A percentile compares a stretch with the other conserved stretches of the same genome.
Conservation (phyloP, 1,284 basidiomycete species). For the Ceratobasidium sp. region DNA sequence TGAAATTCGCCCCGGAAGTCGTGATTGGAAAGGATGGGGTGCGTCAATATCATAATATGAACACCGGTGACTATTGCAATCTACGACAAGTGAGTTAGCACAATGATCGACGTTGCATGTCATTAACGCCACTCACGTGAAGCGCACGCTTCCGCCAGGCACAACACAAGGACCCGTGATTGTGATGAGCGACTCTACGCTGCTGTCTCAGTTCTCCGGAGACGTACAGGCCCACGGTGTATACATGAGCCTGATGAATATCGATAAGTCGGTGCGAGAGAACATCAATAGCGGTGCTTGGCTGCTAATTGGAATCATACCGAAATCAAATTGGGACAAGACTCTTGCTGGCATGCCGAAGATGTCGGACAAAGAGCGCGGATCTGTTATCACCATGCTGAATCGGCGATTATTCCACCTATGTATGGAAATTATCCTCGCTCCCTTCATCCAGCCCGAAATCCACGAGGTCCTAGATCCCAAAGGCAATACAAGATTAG, state of each 20-base stretch:
- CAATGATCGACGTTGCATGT: too few species aligned
- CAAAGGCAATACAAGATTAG: neutral
- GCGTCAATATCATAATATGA: neutral
- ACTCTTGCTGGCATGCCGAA: neutral
- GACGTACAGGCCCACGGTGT: neutral
- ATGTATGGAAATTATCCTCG: neutral
- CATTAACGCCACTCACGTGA: neutral
- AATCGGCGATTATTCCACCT: constrained; percentile 14
- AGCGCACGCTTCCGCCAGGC: neutral
- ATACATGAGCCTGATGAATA: constrained; percentile 10
- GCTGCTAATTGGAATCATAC: constrained; percentile 3
- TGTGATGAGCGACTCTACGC: neutral
- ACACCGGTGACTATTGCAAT: constrained; percentile 5
- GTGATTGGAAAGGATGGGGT: neutral
- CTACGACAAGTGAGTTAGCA: neutral
- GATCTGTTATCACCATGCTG: neutral
- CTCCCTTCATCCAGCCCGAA: neutral
- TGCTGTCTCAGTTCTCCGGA: neutral
- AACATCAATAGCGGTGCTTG: constrained; percentile 6
- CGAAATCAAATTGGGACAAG: constrained; percentile 6
- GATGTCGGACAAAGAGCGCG: neutral
- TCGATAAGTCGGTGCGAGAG: neutral
- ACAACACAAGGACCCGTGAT: neutral
- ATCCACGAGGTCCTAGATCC: constrained; percentile 1
- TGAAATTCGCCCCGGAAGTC: neutral